phyloP scores from a whole-genome alignment of 768 basidiomycete genomes.

The Pholiota microspora region DNA sequence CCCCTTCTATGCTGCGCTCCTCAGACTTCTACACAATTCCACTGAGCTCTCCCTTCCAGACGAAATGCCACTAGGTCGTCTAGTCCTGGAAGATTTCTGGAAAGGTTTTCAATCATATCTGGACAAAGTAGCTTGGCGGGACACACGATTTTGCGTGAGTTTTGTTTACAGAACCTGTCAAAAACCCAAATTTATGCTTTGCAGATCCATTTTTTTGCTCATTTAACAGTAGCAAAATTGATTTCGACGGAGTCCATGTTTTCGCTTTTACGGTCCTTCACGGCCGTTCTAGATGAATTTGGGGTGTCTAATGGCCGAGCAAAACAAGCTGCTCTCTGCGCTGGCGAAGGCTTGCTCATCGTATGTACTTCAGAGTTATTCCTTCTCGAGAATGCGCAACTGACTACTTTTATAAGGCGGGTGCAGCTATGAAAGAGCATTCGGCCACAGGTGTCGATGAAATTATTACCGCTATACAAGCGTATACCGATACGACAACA shows the following conservation, averaged over 20 bases:
- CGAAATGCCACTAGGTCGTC: conserved; percentile 55
- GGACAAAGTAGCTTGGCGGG: conserved; percentile 89
- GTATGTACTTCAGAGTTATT: conserved; percentile 31
- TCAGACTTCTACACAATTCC: conserved; percentile 63
- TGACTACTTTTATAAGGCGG: conserved; percentile 47
- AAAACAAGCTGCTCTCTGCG: conserved; percentile 76
- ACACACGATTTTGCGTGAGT: conserved; percentile 83
- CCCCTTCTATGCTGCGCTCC: conserved; percentile 80
- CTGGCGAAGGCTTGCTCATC: conserved; percentile 78
- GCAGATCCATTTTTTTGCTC: conserved; percentile 93
- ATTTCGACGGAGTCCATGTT: conserved; percentile 79
- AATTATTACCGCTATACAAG: conserved; percentile 69
- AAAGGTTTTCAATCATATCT: conserved; percentile 87
- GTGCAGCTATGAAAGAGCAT: conserved; percentile 59
- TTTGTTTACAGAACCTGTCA: not conserved
- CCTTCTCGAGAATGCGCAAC: not conserved
- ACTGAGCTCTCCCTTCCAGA: conserved; percentile 35
- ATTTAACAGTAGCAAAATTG: conserved; percentile 73
- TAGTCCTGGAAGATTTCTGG: conserved; percentile 86
- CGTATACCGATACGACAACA: conserved; percentile 61
- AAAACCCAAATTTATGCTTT: conserved; percentile 5
- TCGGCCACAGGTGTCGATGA: conserved; percentile 59
- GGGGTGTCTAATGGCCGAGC: conserved; percentile 85
- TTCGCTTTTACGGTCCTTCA: conserved; percentile 79
- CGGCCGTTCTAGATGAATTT: conserved; percentile 85